Percentiles rank a stretch among this genome's conserved stretches.
Conservation (phyloP, 2,329 filamentous ascomycete genomes). For the Colletotrichum brevisporum region DNA sequence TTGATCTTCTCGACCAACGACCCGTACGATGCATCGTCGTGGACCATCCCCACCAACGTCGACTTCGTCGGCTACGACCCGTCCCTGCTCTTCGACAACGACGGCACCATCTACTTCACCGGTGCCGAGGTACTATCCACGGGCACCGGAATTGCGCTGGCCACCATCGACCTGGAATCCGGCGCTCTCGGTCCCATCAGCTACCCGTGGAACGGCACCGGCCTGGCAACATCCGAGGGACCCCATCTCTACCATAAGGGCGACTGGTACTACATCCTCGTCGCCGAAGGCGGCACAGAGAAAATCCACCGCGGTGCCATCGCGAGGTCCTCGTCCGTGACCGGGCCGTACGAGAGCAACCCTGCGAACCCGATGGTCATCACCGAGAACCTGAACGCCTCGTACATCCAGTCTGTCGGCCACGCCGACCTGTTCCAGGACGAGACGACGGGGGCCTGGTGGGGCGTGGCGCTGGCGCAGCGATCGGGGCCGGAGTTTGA, state of each 20-base stretch:
- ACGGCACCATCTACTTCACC: conserved; percentile 66
- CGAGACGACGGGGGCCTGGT: conserved; percentile 61
- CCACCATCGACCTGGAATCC: too few species aligned
- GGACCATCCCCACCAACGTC: conserved; percentile 44
- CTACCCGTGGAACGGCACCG: too few species aligned
- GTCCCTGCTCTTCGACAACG: conserved; percentile 67
- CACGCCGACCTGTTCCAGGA: conserved; percentile 69
- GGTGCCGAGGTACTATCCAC: not conserved
- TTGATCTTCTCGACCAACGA: conserved; percentile 40
- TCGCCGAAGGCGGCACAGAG: conserved; percentile 60
- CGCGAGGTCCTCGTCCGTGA: conserved; percentile 63
- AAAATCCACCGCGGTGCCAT: conserved; percentile 70
- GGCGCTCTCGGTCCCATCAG: too few species aligned
- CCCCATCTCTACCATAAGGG: conserved; percentile 63
- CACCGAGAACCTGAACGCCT: conserved; percentile 58
- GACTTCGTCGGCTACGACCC: conserved; percentile 56
- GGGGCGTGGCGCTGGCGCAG: conserved; percentile 63
- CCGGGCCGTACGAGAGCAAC: conserved; percentile 73
- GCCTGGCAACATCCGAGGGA: conserved; percentile 54
- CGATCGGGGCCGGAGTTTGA: too few species aligned
- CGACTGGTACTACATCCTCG: conserved; percentile 61
- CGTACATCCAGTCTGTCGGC: conserved; percentile 64
- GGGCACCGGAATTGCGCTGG: too few species aligned
- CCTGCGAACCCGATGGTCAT: conserved; percentile 70
- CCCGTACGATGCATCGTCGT: conserved; percentile 37